Conservation (phyloP, 2,329 filamentous ascomycete genomes). For the Colletotrichum graminicola region DNA sequence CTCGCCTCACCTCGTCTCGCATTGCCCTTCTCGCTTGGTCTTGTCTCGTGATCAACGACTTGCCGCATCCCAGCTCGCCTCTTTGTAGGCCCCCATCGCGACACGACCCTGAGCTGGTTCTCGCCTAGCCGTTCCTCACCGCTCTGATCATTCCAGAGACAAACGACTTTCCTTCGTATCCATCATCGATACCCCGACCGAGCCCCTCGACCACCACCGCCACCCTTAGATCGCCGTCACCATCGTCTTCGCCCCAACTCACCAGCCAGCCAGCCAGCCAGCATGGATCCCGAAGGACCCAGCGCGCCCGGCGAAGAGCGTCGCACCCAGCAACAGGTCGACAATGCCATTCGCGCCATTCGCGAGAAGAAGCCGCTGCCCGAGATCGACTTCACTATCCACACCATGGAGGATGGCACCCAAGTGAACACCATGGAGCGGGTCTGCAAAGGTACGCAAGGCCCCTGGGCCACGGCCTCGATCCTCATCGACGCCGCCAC, state of each 20-base stretch:
- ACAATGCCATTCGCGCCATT: slow-evolving; percentile 93
- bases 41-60: slow-evolving; percentile 41
- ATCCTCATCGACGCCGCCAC: slow-evolving; percentile 44
- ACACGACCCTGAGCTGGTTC: slow-evolving; percentile 39
- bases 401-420: slow-evolving; percentile 97
- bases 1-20: slow-evolving; percentile 38
- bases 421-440: slow-evolving; percentile 96
- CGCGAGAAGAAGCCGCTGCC: slow-evolving; percentile 94
- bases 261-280: slow-evolving; percentile 36
- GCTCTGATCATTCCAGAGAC: slow-evolving; percentile 28
- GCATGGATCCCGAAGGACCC: slow-evolving; percentile 64
- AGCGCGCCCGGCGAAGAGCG: slow-evolving; percentile 56
- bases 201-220: slow-evolving; percentile 19
- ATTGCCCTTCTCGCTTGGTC: slow-evolving; percentile 30
- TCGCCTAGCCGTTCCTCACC: slow-evolving; percentile 35
- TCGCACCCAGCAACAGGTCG: slow-evolving; percentile 73
- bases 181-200: slow-evolving; percentile 37
- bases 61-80: slow-evolving; percentile 34
- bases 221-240: slow-evolving; percentile 9
- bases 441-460: slow-evolving; percentile 91
- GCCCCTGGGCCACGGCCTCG: slow-evolving; percentile 26
- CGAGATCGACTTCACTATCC: slow-evolving; percentile 98
- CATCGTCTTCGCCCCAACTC: slow-evolving; percentile 13
- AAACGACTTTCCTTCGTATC: slow-evolving; percentile 8
- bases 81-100: slow-evolving; percentile 39